Base-by-base conservation (phyloP, 306 rosid genomes). In the Acmispon strigosus region DNA sequence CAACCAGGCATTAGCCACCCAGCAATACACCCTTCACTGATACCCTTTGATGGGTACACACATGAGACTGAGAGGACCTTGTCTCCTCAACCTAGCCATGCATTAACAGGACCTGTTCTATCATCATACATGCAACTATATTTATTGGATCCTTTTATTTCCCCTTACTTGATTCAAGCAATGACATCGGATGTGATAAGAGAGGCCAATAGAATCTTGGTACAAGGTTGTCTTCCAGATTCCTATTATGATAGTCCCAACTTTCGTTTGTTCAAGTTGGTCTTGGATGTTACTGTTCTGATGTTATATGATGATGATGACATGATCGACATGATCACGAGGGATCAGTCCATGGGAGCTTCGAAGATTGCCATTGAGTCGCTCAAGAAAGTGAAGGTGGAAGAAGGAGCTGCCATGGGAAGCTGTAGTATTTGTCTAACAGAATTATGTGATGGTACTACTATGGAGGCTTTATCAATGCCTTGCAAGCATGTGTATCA, bases 401-500 rank as follows among this genome's bases (percentile, higher is more conserved):
- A 68, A 49, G 52, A 50, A 4, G 3, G 8, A 12, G 20, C 22
- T 15, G 11, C 1, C 0, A 9, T 4, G 1, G 69, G 58, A 24
- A 15, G 0, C 1, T 76, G 70, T 13, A 24, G 16, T 11, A 59
- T 76, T 13, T 76, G 80, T 59, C 45, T 51, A 7, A 4, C 2
- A 0, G 56, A 51, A 11, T 62, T 73, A 2, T 2, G 36, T 11
- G 17, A 3, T 51, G 47, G 37, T 5, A 43, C 0, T 5, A 43
- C 0, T 0, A 27, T 27, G 32, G 45, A 41, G 19, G 47, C 52
- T 10, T 14, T 45, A 45, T 41, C 13, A 62, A 62, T 73, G 78
- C 64, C 78, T 14, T 73, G 78, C 3, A 16, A 37, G 3, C 70
- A 73, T 41, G 7, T 73, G 45, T 73, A 37, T 62, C 78, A 62